Evolutionary conservation across 371 early-diverging fungal genomes (phyloP), one percentile per base, ranked within the genome.

Genomic region (Mortierella sp.): DNA sequence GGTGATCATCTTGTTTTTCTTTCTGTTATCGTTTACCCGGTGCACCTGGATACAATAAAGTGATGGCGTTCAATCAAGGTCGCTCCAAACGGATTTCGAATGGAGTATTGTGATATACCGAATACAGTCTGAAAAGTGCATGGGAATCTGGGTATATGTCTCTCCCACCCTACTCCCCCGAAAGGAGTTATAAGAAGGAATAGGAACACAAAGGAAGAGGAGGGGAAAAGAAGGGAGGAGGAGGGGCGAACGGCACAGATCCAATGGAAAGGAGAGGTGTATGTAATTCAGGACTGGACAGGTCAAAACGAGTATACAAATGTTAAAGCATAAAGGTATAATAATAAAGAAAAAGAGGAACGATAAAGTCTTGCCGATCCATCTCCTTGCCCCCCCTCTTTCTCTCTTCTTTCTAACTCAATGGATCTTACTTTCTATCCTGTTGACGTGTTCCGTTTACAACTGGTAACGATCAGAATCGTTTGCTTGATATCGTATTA

Each of bases 401-500:
- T n/a, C n/a, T n/a, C n/a, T n/a, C n/a, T n/a, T n/a, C n/a, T n/a
- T n/a, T n/a, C n/a, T n/a, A n/a, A n/a, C n/a, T n/a, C n/a, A 40
- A 40, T 17, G 6, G n/a, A 28, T 19, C 19, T 26, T 19, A 13
- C 56, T 17, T 56, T 32, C 56, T 56, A 49, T 49, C 56, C 28
- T 19, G 55, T 55, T 35, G 10, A 22, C 15, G 32, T 17, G 58
- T 35, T 58, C 35, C 34, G 55, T 28, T 58, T 35, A 34, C 34
- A 58, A n/a, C 58, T 58, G 37, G 58, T 8, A 35, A 58, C 58
- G 58, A 35, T 58, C 58, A 35, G 35, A 35, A 35, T 58, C 58
- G 19, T 13, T 58, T 58, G 34, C 29, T 58, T 58, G 34, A 22
- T 32, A 58, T 34, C 37, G 19, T 47, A 47, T 22, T n/a, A n/a